Evolutionary conservation across 306 rosid genomes (phyloP).

Genomic region (Gillenia trifoliata): DNA sequence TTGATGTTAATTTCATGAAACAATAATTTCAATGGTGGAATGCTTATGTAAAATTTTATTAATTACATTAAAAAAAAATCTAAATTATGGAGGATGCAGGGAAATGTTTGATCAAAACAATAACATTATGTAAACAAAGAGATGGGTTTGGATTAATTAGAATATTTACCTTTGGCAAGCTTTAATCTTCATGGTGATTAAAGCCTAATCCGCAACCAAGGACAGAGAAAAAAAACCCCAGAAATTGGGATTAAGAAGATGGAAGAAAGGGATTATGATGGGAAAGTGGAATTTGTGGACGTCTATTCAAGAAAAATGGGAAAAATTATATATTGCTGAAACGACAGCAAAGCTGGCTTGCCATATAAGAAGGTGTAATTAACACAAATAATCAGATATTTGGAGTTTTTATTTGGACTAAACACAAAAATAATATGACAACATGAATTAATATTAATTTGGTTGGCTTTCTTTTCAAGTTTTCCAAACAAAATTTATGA

Average conservation of each 20-base stretch:
- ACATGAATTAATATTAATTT: not conserved
- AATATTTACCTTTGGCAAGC: not conserved
- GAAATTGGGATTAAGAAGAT: not conserved
- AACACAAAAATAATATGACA: not conserved
- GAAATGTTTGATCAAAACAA: not conserved
- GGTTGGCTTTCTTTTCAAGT: too few species aligned
- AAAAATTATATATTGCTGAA: not conserved
- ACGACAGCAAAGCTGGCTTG: not conserved
- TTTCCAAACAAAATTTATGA: too few species aligned
- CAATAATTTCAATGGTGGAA: not conserved
- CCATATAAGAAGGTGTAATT: not conserved
- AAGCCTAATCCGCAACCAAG: not conserved
- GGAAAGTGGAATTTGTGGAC: not conserved
- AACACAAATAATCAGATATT: not conserved
- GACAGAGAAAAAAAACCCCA: not conserved
- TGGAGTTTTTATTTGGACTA: not conserved
- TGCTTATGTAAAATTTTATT: not conserved
- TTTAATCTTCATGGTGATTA: conserved; percentile 5
- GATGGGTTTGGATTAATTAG: not conserved
- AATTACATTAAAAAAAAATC: not conserved
- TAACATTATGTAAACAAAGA: not conserved
- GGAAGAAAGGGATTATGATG: not conserved
- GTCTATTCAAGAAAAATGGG: not conserved
- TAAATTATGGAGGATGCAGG: not conserved
- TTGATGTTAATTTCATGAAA: not conserved